These are phyloP conservation scores for Trichosanthes truncata DNA, from an alignment of 306 rosid species.

Conservation along the genomic window DNA sequence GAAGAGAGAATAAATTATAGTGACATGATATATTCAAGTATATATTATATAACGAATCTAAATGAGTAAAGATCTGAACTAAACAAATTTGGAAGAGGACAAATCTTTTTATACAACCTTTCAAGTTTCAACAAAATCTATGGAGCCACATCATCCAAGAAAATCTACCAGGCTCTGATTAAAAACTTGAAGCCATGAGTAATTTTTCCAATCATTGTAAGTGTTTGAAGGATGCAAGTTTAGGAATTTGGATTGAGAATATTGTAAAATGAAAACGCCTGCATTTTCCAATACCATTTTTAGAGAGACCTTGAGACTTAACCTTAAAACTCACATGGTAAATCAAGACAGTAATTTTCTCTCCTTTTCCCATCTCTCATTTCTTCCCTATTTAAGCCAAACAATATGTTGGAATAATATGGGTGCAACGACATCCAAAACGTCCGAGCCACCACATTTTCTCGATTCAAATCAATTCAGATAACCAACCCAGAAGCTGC, in stretches of 20 bases:
- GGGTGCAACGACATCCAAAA: neutral
- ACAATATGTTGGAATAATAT: neutral
- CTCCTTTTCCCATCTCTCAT: no score
- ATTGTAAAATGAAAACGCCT: no score
- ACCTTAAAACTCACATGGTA: no score
- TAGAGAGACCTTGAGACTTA: no score
- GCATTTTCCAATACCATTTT: no score
- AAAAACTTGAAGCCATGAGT: no score
- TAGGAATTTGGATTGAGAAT: no score
- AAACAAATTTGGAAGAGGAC: neutral
- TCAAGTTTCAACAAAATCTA: neutral
- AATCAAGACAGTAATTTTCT: no score
- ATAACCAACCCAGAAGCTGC: neutral
- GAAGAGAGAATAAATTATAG: neutral
- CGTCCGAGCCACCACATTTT: neutral
- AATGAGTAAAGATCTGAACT: neutral
- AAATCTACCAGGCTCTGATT: neutral
- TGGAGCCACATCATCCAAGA: neutral
- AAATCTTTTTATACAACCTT: neutral
- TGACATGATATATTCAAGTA: no score
- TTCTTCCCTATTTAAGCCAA: no score
- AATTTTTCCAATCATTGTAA: no score
- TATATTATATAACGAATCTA: neutral
- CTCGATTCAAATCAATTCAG: neutral
- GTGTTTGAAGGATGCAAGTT: no score